Percentiles rank a stretch among this genome's conserved stretches.
Conservation (phyloP, 257 asterid species). For the Cinchona pubescens region DNA sequence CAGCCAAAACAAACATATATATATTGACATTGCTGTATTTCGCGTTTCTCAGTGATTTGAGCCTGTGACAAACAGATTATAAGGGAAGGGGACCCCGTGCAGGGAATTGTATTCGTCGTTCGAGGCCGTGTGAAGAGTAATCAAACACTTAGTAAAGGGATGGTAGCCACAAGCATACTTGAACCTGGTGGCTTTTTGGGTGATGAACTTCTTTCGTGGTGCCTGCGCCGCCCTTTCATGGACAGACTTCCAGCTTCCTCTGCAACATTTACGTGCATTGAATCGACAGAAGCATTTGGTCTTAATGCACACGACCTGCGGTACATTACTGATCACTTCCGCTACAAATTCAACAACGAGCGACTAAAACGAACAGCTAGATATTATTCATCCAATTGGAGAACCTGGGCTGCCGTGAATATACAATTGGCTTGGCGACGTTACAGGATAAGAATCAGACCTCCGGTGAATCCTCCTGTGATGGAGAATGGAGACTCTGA, state of each 20-base stretch:
- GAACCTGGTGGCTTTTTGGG: constrained; percentile 86
- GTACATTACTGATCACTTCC: constrained; percentile 78
- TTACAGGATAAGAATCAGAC: constrained; percentile 49
- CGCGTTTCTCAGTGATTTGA: too few species aligned
- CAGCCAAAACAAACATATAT: not conserved
- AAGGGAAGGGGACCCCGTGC: constrained; percentile 93
- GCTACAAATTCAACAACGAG: constrained; percentile 79
- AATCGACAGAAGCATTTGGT: constrained; percentile 69
- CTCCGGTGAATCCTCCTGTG: constrained; percentile 16
- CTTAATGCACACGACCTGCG: constrained; percentile 58
- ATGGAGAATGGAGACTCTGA: constrained; percentile 38
- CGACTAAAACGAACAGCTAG: constrained; percentile 61
- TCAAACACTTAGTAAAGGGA: constrained; percentile 74
- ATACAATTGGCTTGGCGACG: constrained; percentile 86
- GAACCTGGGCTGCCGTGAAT: constrained; percentile 95
- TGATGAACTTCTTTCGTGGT: constrained; percentile 89
- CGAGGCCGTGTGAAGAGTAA: constrained; percentile 65
- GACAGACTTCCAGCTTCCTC: constrained; percentile 86
- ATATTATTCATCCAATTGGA: constrained; percentile 83
- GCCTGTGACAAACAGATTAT: constrained; percentile 47
- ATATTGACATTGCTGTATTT: not conserved
- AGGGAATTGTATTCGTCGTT: constrained; percentile 68
- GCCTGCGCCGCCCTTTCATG: constrained; percentile 84
- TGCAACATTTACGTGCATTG: constrained; percentile 74
- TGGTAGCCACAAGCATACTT: constrained; percentile 58